Evolutionary conservation across 2,329 filamentous ascomycete genomes (phyloP).

Genomic region (Atkinsonella hypoxylon): DNA sequence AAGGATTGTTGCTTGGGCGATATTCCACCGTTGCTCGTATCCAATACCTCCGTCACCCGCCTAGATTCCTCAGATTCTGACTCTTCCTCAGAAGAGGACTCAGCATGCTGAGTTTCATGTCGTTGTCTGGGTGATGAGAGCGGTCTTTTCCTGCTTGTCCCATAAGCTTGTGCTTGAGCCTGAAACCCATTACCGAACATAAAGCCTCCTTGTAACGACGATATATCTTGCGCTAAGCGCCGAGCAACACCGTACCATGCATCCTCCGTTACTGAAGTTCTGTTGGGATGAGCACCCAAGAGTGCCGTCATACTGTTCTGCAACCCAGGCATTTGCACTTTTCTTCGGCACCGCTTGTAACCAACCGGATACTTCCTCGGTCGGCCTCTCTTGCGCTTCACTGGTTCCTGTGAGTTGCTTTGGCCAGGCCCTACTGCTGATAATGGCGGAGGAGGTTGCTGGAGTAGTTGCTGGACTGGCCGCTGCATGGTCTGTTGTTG

Average conservation of each 20-base stretch:
- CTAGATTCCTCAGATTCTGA: not conserved
- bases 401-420: not conserved
- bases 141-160: not conserved
- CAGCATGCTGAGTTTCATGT: not conserved
- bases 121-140: not conserved
- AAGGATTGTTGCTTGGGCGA: not conserved
- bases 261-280: conserved; percentile 10
- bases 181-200: conserved; percentile 4
- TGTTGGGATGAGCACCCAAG: conserved; percentile 1
- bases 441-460: not conserved
- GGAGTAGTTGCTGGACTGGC: conserved; percentile 4
- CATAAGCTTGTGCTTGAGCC: conserved; percentile 1
- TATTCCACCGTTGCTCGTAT: not conserved
- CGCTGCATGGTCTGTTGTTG: not conserved
- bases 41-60: conserved; percentile 4
- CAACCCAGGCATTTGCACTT: not conserved
- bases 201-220: conserved; percentile 7
- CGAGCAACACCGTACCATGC: conserved; percentile 8
- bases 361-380: conserved; percentile 10
- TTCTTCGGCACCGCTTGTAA: conserved; percentile 5
- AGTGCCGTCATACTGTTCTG: conserved; percentile 7
- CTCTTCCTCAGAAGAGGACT: not conserved
- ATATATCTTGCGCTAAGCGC: conserved; percentile 6
- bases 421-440: not conserved
- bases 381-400: conserved; percentile 13